Base-by-base conservation (phyloP, 192 early-diverging fungal genomes). In the Chytriomyces sp. region DNA sequence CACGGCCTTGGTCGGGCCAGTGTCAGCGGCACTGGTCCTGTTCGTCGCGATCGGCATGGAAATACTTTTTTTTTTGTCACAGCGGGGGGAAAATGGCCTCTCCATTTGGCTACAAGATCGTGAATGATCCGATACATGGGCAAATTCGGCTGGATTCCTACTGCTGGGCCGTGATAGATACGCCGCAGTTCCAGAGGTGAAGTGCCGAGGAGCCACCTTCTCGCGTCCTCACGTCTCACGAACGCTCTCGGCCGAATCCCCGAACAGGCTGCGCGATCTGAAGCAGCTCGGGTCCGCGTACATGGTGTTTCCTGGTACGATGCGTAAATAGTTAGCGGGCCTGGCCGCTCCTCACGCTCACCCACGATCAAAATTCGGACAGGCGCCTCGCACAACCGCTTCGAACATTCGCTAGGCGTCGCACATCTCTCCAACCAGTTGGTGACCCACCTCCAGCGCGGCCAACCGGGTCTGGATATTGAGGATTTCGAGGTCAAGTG, bases 351-450 rank as follows among this genome's bases (percentile, higher is more conserved):
- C 69, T 49, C 10, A 70, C n/a, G n/a, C 7, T 33, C 33, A 25
- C 19, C 22, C 3, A 74, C 8, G 8, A 22, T 72, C n/a, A 73
- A 56, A 26, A 28, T 32, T 3, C 36, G 32, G 56, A 39, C 75
- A 77, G 94, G 96, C 40, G 96, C 88, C 1, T 88, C 90, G n/a
- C 94, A 99, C 78, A 96, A 95, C 76, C 86, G 97, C 1, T 99
- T 99, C 65, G 97, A 99, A 79, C 96, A 98, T 80, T 91, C 88
- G 54, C 84, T 96, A 53, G 97, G 97, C 39, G 93, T 93, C 10
- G 90, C 87, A 6, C 82, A 94, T 72, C 80, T 99, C 36, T 91
- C 96, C 14, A 84, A 88, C 68, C 78, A 85, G 8, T 72, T 95
- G 37, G 86, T 96, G 44, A 80, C 85, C 49, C 85, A 89, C 37